Base-by-base conservation (phyloP, 805 yeast species). In the Yarrowia alimentaria region DNA sequence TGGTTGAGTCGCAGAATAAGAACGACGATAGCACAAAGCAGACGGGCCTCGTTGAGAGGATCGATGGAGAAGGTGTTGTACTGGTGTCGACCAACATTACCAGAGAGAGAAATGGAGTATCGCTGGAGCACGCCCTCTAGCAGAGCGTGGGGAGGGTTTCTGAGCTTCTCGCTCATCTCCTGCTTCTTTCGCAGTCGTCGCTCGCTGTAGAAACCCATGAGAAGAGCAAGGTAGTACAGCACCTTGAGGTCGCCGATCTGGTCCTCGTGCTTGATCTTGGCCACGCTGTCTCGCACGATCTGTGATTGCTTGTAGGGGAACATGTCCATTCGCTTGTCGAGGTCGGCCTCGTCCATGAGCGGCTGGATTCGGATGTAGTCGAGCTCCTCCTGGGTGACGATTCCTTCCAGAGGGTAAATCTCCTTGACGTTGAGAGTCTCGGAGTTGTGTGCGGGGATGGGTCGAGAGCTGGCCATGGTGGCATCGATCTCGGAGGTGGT, bases 341-440 rank as follows among this genome's bases (percentile, higher is more conserved):
- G 58, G 40, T 73, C 77, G n/a, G 66, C 57, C 59, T 81, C 90
- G 11, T 58, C 51, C 49, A 75, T 72, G 55, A 84, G 61, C n/a
- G 80, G 66, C 35, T 76, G 80, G 28, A 84, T 81, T 55, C 87
- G 78, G 56, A 90, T 77, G 55, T 72, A 71, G 28, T 71, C 68
- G 68, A 81, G 76, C 64, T 86, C 93, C 54, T 70, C 71, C 58
- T 71, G 69, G 52, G 93, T 83, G 64, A 93, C 79, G 62, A 93
- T 78, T 60, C 73, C 78, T 54, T 72, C 71, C 31, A 89, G 59
- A 29, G 95, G 86, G 64, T 90, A 93, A 37, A 90, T 75, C 55
- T 88, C 93, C 60, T 83, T 89, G 30, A 84, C 91, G 49, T 76
- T 74, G 8, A 86, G 81, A n/a, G 98, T 96, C 43, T 79, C 85